A percentile compares a stretch with the other conserved stretches of the same genome.
phyloP scores from a whole-genome alignment of 352 stramenopile species.

The Elongisporangium undulatum region DNA sequence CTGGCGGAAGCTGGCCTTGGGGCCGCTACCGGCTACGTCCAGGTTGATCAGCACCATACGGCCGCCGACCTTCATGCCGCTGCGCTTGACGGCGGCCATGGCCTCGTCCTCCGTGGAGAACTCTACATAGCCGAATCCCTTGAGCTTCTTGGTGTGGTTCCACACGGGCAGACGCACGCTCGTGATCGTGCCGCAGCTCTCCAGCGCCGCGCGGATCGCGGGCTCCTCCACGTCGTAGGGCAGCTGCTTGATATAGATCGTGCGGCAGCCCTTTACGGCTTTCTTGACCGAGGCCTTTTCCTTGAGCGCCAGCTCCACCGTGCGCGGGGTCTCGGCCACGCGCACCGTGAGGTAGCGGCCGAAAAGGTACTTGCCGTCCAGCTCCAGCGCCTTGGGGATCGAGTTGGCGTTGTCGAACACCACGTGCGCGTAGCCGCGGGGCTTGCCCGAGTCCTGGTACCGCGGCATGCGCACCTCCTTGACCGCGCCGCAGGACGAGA shows the following conservation, averaged over 20 bases:
- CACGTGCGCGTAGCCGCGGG: constrained; percentile 91
- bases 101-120: constrained; percentile 80
- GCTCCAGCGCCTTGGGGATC: constrained; percentile 74
- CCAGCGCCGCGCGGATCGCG: constrained; percentile 80
- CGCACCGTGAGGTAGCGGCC: constrained; percentile 89
- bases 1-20: constrained; percentile 90
- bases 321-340: constrained; percentile 64
- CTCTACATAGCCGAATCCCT: constrained; percentile 96
- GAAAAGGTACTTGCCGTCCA: constrained; percentile 88
- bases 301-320: constrained; percentile 61
- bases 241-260: constrained; percentile 94
- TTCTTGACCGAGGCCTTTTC: constrained; percentile 70
- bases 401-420: constrained; percentile 83
- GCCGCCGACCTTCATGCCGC: constrained; percentile 84
- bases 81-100: constrained; percentile 59
- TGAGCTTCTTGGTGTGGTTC: constrained; percentile 93
- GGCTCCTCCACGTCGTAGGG: constrained; percentile 90
- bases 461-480: constrained; percentile 92
- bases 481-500: constrained; percentile 84
- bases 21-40: constrained; percentile 79
- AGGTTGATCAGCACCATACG: constrained; percentile 92
- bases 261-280: constrained; percentile 81
- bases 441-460: constrained; percentile 89
- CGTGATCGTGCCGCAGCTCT: constrained; percentile 84
- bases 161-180: constrained; percentile 93